A percentile compares a stretch with the other conserved stretches of the same genome.
These are phyloP conservation scores for Epichloe coenophiala DNA, from an alignment of 2,329 filamentous ascomycete genomes.

Conservation along the genomic window DNA sequence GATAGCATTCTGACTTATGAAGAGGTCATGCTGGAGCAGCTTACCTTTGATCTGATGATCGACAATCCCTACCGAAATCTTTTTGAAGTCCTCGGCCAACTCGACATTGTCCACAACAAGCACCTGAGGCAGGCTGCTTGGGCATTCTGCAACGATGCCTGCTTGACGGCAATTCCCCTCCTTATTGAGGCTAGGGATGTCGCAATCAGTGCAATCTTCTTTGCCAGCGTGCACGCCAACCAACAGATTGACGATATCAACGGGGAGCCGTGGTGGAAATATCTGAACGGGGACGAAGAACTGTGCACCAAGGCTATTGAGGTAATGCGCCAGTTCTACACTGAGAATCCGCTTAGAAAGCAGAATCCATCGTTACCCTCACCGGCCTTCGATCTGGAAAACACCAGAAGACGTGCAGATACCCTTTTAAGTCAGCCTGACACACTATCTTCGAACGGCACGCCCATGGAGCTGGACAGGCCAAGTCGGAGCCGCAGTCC, in stretches of 20 bases:
- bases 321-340: slow-evolving; percentile 57
- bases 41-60: slow-evolving; percentile 89
- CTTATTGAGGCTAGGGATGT: slow-evolving; percentile 68
- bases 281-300: slow-evolving; percentile 55
- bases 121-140: slow-evolving; percentile 73
- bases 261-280: slow-evolving; percentile 78
- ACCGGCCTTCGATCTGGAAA: slow-evolving; percentile 42
- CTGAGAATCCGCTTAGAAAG: slow-evolving; percentile 48
- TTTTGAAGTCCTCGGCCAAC: slow-evolving; percentile 63
- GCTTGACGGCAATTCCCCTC: slow-evolving; percentile 71
- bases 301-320: slow-evolving; percentile 63
- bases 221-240: slow-evolving; percentile 62
- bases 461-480: slow-evolving; percentile 33
- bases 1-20: slow-evolving; percentile 89
- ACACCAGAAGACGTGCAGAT: slow-evolving; percentile 37
- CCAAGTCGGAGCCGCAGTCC: slow-evolving; percentile 40
- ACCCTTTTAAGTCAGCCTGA: slow-evolving; percentile 27
- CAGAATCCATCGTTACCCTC: slow-evolving; percentile 39
- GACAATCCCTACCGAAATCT: slow-evolving; percentile 79
- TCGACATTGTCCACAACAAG: slow-evolving; percentile 68
- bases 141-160: slow-evolving; percentile 88
- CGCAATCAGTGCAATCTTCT: slow-evolving; percentile 76
- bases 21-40: slow-evolving; percentile 76
- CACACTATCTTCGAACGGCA: slow-evolving; percentile 33
- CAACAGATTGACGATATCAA: slow-evolving; percentile 64